Percentiles rank a stretch among this genome's conserved stretches.
Evolutionary conservation across 306 rosid species (phyloP).

Genomic region (Prunus padus): DNA sequence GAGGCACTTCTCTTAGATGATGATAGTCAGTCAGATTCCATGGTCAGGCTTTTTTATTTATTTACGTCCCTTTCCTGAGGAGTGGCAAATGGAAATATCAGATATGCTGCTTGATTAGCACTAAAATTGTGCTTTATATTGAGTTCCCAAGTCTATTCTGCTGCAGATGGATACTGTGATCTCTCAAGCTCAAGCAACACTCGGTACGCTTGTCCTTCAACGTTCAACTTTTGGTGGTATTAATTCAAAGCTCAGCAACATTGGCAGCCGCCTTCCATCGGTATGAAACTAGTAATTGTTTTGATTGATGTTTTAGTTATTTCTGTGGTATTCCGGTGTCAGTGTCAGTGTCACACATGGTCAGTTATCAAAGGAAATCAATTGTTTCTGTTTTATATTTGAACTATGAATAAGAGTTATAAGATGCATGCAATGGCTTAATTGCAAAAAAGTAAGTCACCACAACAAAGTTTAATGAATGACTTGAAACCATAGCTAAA

Average conservation of each 20-base stretch:
- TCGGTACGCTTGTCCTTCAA: conserved; percentile 81
- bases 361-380: neutral
- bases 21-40: neutral
- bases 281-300: conserved; percentile 41
- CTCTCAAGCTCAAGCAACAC: conserved; percentile 97
- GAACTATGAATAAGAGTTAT: neutral
- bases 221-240: conserved; percentile 95
- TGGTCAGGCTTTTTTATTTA: neutral
- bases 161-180: conserved; percentile 81
- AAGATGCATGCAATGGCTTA: neutral
- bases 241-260: conserved; percentile 88
- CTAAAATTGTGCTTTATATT: neutral
- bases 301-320: conserved; percentile 10
- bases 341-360: neutral
- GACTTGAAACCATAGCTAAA: neutral
- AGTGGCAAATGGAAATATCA: neutral
- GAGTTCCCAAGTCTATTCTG: neutral
- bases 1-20: neutral
- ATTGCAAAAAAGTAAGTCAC: neutral
- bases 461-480: neutral
- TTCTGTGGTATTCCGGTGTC: neutral
- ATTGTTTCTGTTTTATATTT: neutral
- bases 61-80: neutral
- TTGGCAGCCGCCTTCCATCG: conserved; percentile 92
- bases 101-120: neutral